These are phyloP conservation scores for Viola odorata DNA, from an alignment of 345 rosid genomes.

Conservation along the genomic window DNA sequence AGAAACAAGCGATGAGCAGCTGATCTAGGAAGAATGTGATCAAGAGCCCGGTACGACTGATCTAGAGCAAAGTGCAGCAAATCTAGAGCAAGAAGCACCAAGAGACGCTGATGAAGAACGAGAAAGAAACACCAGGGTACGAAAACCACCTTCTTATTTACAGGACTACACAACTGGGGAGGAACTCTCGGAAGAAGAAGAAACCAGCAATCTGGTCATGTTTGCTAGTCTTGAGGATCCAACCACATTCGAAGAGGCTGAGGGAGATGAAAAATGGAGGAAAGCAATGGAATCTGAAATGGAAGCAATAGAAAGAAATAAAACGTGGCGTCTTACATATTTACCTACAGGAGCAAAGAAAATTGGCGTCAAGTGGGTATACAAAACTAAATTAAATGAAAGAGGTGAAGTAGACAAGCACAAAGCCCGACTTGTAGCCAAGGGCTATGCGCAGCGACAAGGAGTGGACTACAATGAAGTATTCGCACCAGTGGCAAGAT, in stretches of 20 bases:
- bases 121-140: no score
- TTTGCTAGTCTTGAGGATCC: not conserved
- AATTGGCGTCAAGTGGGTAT: no score
- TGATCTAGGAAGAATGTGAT: not conserved
- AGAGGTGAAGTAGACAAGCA: not conserved
- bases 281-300: not conserved
- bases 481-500: no score
- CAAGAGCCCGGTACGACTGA: not conserved
- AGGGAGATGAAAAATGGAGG: not conserved
- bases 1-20: not conserved
- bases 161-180: no score
- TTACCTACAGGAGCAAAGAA: not conserved
- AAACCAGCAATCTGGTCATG: no score
- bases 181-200: no score
- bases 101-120: not conserved
- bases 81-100: not conserved
- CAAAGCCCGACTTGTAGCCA: not conserved
- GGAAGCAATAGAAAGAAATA: not conserved
- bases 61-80: not conserved
- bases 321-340: not conserved
- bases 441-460: no score
- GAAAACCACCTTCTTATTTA: no score
- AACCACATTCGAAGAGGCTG: not conserved
- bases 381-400: not conserved
- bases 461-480: no score